These are phyloP conservation scores for Nemophila menziesii DNA, from an alignment of 257 asterid genomes.

Conservation along the genomic window DNA sequence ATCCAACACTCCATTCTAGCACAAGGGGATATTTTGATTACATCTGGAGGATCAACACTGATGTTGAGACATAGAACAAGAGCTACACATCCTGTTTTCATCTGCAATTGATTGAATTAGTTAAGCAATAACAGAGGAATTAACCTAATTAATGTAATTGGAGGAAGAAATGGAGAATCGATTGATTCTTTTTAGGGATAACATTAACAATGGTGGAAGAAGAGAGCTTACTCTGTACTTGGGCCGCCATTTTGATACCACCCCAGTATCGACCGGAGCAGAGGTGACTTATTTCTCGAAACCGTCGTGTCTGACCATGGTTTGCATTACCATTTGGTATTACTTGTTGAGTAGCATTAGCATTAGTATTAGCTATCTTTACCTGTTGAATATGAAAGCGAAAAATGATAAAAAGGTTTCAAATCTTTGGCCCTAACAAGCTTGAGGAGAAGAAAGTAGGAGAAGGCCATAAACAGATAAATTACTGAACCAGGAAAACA, in stretches of 20 bases:
- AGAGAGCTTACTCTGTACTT: conserved; percentile 60
- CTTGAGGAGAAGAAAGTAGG: too few relatives aligned
- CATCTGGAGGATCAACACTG: conserved; percentile 82
- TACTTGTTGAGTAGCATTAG: too few relatives aligned
- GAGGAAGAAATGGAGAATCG: not conserved
- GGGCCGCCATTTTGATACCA: conserved; percentile 95
- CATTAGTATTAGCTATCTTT: too few relatives aligned
- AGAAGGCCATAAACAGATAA: too few relatives aligned
- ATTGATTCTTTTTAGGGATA: not conserved
- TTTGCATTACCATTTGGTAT: conserved; percentile 69
- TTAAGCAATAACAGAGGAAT: conserved; percentile 1
- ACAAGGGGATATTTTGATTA: conserved; percentile 84
- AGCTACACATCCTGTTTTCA: conserved; percentile 91
- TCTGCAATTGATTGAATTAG: conserved; percentile 40
- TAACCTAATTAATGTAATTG: not conserved
- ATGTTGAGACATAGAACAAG: conserved; percentile 75
- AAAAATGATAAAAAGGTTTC: too few relatives aligned
- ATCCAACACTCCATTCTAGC: conserved; percentile 93
- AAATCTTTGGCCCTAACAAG: too few relatives aligned
- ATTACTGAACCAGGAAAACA: too few relatives aligned
- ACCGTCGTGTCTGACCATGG: conserved; percentile 87
- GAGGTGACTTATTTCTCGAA: conserved; percentile 70
- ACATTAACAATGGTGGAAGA: not conserved
- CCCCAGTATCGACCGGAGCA: conserved; percentile 86
- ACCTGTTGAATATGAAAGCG: too few relatives aligned